Base-by-base conservation (phyloP, 345 rosid species). In the Arabis hirsuta region DNA sequence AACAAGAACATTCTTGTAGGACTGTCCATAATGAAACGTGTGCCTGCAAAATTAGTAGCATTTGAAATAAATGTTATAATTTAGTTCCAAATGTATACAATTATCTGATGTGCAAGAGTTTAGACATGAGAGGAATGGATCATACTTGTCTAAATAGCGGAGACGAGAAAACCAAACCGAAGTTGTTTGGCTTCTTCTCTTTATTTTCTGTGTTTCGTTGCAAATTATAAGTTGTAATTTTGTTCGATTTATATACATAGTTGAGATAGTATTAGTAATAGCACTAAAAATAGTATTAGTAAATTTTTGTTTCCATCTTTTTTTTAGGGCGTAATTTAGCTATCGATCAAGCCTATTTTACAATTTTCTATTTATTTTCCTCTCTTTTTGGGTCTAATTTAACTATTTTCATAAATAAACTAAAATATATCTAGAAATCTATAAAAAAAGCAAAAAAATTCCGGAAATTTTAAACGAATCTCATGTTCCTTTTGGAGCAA, bases 1-100 rank as follows among this genome's bases (percentile, higher is more conserved):
- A 51, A 7, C 19, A 41, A 29, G 61, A 50, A 20, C 6, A 56
- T 0, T 1, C 2, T 26, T 12, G 11, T 27, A 12, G 2, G n/a
- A 26, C 34, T 65, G 2, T 27, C 16, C 77, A 73, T 73, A 0
- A 1, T 36, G 22, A 24, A 64, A 63, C 55, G 12, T n/a, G 22
- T 4, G 3, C 7, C 58, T 70, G 50, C 42, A 59, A 48, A 59
- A 48, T 14, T 26, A 58, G 9, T 46, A 46, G 12, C 26, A 5
- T 0, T 0, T 43, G 6, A 19, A 7, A 7, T 3, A 12, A 13
- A 32, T 36, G 3, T 36, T 36, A 10, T 46, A 5, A 7, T 34
- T 9, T 19, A 14, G 10, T 2, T 32, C 14, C 56, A 22, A 29
- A 31, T 7, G 4, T 16, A 34, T 4, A 47, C 55, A 29, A 45